A percentile compares a stretch with the other conserved stretches of the same genome.
Conservation (phyloP, 371 early-diverging fungal species). For the Nosema granulosis region DNA sequence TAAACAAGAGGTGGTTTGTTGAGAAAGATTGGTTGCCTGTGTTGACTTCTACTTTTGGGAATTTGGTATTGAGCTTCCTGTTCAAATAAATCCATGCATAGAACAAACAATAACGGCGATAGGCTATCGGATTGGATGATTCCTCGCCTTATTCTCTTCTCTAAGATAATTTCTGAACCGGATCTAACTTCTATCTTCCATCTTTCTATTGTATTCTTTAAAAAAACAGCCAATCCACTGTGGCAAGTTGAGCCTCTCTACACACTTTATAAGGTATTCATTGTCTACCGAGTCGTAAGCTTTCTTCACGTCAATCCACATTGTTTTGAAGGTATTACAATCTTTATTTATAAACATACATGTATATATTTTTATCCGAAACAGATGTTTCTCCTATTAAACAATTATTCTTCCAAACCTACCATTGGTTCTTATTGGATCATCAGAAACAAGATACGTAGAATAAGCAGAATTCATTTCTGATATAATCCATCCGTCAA, state of each 20-base stretch:
- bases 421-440: no score
- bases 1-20: neutral
- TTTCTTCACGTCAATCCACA: slow-evolving; percentile 3
- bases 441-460: no score
- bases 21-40: neutral
- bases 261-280: neutral
- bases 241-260: neutral
- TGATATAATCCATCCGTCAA: no score
- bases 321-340: no score
- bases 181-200: neutral
- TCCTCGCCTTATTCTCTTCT: slow-evolving; percentile 1
- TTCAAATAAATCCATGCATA: slow-evolving; percentile 33
- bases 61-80: neutral
- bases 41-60: neutral
- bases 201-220: neutral
- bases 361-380: no score
- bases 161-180: neutral
- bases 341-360: no score
- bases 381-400: no score
- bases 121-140: slow-evolving; percentile 17
- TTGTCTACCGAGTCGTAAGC: neutral
- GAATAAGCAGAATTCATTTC: no score
- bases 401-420: no score
- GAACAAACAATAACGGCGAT: slow-evolving; percentile 19
- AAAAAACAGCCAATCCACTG: neutral